phyloP scores from a whole-genome alignment of 352 stramenopile species.

The Phytophthora citrophthora region DNA sequence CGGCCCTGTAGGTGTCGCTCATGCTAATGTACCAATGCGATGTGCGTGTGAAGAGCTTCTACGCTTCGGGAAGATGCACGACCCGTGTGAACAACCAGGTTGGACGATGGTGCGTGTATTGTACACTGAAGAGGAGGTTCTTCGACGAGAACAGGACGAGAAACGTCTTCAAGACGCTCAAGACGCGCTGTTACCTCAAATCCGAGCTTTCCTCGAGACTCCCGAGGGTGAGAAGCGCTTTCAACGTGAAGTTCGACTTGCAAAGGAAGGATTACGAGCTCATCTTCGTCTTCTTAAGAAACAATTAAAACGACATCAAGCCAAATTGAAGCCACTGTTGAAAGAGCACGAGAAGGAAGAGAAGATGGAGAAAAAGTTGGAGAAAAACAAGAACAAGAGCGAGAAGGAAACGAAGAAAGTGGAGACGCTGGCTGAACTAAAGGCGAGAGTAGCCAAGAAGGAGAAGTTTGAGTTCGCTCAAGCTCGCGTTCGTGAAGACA shows the following conservation, averaged over 20 bases:
- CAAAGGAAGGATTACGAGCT: constrained; percentile 49
- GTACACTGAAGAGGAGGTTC: constrained; percentile 64
- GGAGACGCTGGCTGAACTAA: constrained; percentile 44
- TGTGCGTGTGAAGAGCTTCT: constrained; percentile 75
- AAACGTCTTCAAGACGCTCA: constrained; percentile 50
- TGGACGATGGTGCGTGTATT: constrained; percentile 73
- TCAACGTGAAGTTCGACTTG: constrained; percentile 54
- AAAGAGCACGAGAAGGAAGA: constrained; percentile 24
- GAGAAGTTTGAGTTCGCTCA: constrained; percentile 44
- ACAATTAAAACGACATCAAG: constrained; percentile 38
- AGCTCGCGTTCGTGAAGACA: constrained; percentile 48
- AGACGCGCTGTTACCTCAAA: constrained; percentile 56
- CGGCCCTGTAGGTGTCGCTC: constrained; percentile 60
- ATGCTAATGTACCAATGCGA: constrained; percentile 72
- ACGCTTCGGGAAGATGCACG: constrained; percentile 72
- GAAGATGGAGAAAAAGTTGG: constrained; percentile 29
- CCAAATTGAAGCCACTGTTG: constrained; percentile 32
- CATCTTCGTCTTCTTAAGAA: constrained; percentile 51
- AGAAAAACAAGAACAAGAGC: constrained; percentile 7
- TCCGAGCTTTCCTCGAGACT: constrained; percentile 64
- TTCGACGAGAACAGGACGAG: constrained; percentile 55
- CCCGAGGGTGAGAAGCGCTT: constrained; percentile 71
- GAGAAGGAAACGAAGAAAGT: constrained; percentile 4
- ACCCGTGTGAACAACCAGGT: constrained; percentile 59
- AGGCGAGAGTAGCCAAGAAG: constrained; percentile 41